Percentiles rank a stretch among this genome's conserved stretches.
Evolutionary conservation across 1,284 basidiomycete genomes (phyloP).

Genomic region (Albatrellus sp.): DNA sequence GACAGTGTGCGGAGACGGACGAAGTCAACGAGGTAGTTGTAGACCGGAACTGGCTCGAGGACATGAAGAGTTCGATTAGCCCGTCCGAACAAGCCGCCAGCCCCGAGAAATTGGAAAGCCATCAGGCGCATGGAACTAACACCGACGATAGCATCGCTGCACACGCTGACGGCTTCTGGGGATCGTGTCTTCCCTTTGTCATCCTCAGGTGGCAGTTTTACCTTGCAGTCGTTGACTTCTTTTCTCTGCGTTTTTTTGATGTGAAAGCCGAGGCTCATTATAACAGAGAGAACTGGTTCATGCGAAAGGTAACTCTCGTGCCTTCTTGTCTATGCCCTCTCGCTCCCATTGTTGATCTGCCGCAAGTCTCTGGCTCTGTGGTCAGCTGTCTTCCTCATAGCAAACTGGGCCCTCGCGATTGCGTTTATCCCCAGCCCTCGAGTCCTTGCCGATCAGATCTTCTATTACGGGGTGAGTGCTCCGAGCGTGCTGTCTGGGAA

Average conservation of each 20-base stretch:
- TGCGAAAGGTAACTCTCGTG: slow-evolving; percentile 26
- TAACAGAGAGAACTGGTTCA: slow-evolving; percentile 36
- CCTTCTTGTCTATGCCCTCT: slow-evolving; percentile 1
- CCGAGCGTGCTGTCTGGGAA: neutral
- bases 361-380: slow-evolving; percentile 43
- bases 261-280: slow-evolving; percentile 49
- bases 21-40: slow-evolving; percentile 59
- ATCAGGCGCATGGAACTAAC: slow-evolving; percentile 13
- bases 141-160: slow-evolving; percentile 21
- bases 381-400: slow-evolving; percentile 51
- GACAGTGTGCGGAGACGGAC: slow-evolving; percentile 19
- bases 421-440: slow-evolving; percentile 37
- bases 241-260: slow-evolving; percentile 43
- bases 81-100: slow-evolving; percentile 37
- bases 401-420: slow-evolving; percentile 58
- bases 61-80: slow-evolving; percentile 34
- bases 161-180: slow-evolving; percentile 21
- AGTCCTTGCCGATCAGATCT: slow-evolving; percentile 40
- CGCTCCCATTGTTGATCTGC: neutral
- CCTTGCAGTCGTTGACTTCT: slow-evolving; percentile 33
- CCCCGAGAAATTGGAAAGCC: slow-evolving; percentile 32
- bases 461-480: slow-evolving; percentile 44
- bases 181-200: slow-evolving; percentile 16
- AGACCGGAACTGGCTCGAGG: slow-evolving; percentile 53
- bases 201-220: slow-evolving; percentile 28